These are phyloP conservation scores for Eurotiales sp. DNA, from an alignment of 2,329 filamentous ascomycete species.

Conservation along the genomic window DNA sequence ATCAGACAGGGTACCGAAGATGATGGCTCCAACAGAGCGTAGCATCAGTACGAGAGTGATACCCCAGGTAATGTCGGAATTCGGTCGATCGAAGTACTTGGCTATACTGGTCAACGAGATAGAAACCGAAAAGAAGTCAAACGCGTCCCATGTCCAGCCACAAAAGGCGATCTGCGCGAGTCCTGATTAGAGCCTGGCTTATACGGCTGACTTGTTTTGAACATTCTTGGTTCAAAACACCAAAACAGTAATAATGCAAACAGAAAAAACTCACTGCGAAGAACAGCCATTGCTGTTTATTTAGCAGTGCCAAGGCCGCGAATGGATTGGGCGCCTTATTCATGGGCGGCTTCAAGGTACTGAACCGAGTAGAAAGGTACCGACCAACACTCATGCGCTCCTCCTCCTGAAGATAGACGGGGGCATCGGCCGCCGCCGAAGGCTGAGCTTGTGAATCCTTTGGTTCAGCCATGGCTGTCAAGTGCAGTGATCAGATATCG, in stretches of 20 bases:
- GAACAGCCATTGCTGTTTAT: constrained; percentile 57
- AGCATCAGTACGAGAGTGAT: constrained; percentile 53
- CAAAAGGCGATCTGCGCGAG: constrained; percentile 35
- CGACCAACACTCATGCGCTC: constrained; percentile 26
- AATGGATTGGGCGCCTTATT: constrained; percentile 53
- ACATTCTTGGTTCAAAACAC: too few species aligned
- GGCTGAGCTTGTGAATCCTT: neutral
- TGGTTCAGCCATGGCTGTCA: constrained; percentile 1
- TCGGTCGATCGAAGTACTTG: constrained; percentile 50
- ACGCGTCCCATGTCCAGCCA: constrained; percentile 55
- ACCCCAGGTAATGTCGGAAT: constrained; percentile 59
- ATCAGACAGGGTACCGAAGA: constrained; percentile 39
- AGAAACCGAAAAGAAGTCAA: constrained; percentile 62
- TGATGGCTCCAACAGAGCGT: constrained; percentile 50
- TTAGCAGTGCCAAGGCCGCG: constrained; percentile 48
- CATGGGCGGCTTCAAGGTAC: constrained; percentile 55
- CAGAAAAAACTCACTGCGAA: constrained; percentile 38
- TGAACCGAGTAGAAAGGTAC: constrained; percentile 53
- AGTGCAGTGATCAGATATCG: neutral
- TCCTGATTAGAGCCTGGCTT: neutral
- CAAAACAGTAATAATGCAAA: too few species aligned
- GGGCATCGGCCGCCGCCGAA: neutral
- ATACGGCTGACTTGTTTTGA: too few species aligned
- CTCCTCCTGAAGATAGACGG: neutral
- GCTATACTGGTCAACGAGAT: constrained; percentile 54